These are phyloP conservation scores for Sphagnum contortum DNA, from an alignment of 225 moss, liverwort and hornwort species.

Conservation along the genomic window DNA sequence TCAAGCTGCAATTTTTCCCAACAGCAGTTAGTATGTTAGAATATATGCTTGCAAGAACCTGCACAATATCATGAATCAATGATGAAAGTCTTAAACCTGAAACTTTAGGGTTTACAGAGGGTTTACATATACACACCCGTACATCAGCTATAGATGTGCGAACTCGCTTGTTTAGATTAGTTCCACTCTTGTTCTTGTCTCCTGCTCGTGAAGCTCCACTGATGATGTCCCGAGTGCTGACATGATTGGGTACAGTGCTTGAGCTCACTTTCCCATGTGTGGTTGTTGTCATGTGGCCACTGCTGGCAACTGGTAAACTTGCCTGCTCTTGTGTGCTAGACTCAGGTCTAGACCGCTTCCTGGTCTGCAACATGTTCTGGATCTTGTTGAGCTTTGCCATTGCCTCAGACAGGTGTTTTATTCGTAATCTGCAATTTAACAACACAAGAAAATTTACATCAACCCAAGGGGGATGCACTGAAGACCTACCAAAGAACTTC, in stretches of 20 bases:
- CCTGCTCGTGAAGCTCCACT: constrained; percentile 24
- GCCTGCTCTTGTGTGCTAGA: constrained; percentile 45
- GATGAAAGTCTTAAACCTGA: background rate
- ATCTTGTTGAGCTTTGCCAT: constrained; percentile 55
- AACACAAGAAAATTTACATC: background rate
- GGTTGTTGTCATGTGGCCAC: constrained; percentile 61
- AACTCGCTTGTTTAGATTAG: constrained; percentile 69
- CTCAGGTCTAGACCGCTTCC: constrained; percentile 71
- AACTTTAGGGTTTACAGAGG: background rate
- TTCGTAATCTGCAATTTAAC: constrained; percentile 34
- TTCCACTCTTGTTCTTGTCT: constrained; percentile 62
- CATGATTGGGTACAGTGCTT: constrained; percentile 38
- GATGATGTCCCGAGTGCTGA: constrained; percentile 36
- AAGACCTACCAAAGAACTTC: constrained; percentile 6
- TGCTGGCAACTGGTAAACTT: constrained; percentile 14
- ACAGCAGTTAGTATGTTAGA: no score
- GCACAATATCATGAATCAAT: background rate
- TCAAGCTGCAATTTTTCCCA: constrained; percentile 46
- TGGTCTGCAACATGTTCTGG: constrained; percentile 29
- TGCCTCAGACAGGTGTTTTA: constrained; percentile 35
- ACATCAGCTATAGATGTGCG: constrained; percentile 89
- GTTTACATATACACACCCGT: constrained; percentile 43
- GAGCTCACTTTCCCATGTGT: constrained; percentile 60
- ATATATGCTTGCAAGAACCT: background rate
- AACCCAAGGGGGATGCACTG: constrained; percentile 2